Evolutionary conservation across 345 rosid species (phyloP).

Genomic region (Hirschfeldia incana): DNA sequence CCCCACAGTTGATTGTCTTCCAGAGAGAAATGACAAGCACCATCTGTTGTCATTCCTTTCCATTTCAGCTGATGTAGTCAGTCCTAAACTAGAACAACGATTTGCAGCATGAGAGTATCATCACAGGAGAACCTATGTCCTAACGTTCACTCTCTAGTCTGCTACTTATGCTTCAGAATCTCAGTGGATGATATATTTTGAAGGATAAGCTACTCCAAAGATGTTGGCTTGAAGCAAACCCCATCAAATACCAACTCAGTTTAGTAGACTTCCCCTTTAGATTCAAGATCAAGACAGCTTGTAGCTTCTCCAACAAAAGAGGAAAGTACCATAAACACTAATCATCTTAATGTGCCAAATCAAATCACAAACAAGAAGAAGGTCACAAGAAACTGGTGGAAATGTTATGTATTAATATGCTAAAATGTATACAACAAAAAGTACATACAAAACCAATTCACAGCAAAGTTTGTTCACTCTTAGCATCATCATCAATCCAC

Average conservation of each 20-base stretch:
- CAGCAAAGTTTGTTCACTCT: neutral
- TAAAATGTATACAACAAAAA: slow-evolving; percentile 28
- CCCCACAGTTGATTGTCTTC: too few relatives aligned
- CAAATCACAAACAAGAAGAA: neutral
- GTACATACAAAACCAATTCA: neutral
- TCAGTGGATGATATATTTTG: neutral
- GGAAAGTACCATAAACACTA: neutral
- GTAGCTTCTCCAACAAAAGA: neutral
- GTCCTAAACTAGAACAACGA: neutral
- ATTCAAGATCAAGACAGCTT: neutral
- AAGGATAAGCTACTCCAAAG: neutral
- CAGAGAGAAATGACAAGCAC: too few relatives aligned
- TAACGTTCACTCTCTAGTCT: neutral
- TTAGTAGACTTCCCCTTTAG: neutral
- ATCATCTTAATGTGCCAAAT: neutral
- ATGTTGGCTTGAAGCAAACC: neutral
- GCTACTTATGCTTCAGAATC: neutral
- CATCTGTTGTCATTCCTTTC: neutral
- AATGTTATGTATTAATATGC: slow-evolving; percentile 22
- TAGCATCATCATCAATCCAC: neutral
- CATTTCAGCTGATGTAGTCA: neutral
- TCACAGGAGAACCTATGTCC: neutral
- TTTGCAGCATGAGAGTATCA: neutral
- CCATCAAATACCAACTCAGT: neutral
- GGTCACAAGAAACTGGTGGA: slow-evolving; percentile 11